phyloP scores from a whole-genome alignment of 345 rosid species.

The Salix exigua region DNA sequence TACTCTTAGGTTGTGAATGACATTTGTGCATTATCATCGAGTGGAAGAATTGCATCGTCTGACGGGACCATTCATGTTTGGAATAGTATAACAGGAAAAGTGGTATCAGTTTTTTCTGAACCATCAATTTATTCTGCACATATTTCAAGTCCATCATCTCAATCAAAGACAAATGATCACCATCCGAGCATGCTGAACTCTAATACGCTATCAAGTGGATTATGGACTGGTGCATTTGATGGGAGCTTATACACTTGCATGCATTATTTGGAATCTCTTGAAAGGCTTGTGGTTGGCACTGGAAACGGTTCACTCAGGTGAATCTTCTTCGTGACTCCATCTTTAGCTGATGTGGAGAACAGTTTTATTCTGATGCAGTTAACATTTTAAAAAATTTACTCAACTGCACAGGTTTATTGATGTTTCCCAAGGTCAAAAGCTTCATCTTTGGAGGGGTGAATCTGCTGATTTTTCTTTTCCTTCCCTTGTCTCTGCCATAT shows the following conservation, averaged over 20 bases:
- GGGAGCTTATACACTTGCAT: conserved; percentile 83
- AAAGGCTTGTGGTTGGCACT: conserved; percentile 70
- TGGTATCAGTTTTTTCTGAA: conserved; percentile 63
- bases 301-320: conserved; percentile 91
- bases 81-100: conserved; percentile 80
- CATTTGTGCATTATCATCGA: conserved; percentile 59
- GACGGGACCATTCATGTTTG: conserved; percentile 95
- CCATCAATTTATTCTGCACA: conserved; percentile 50
- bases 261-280: conserved; percentile 61
- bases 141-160: conserved; percentile 37
- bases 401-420: conserved; percentile 59
- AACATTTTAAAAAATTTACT: conserved; percentile 3
- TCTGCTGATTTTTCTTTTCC: conserved; percentile 60
- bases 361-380: conserved; percentile 8
- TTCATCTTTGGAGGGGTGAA: conserved; percentile 85
- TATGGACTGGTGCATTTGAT: conserved; percentile 62
- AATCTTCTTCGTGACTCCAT: conserved; percentile 6
- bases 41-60: conserved; percentile 88
- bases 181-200: conserved; percentile 51
- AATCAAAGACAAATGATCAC: conserved; percentile 45
- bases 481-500: conserved; percentile 78
- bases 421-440: conserved; percentile 63
- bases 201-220: conserved; percentile 61
- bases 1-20: conserved; percentile 76
- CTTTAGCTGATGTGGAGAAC: conserved; percentile 9